phyloP scores from a whole-genome alignment of 495 filamentous ascomycete species.

The Chaetomium tenue region DNA sequence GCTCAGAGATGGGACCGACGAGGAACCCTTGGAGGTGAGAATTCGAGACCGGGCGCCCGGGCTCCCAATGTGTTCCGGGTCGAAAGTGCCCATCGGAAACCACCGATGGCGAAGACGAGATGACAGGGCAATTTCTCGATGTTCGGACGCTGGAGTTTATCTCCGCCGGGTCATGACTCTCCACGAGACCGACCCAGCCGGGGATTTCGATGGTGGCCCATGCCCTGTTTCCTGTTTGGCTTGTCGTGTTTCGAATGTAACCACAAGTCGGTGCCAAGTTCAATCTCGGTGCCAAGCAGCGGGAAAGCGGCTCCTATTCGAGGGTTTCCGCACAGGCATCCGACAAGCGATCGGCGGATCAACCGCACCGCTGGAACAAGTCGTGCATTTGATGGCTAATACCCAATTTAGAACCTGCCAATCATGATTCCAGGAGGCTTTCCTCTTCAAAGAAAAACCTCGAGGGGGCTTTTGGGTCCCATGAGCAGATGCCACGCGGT shows the following conservation, averaged over 20 bases:
- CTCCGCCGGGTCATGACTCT: neutral
- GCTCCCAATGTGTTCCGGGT: neutral
- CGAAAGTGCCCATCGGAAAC: neutral
- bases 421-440: constrained; percentile 1
- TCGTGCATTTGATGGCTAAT: constrained; percentile 7
- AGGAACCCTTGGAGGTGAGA: constrained; percentile 2
- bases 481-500: constrained; percentile 13
- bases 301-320: constrained; percentile 18
- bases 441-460: neutral
- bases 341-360: constrained; percentile 30
- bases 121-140: neutral
- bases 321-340: constrained; percentile 8
- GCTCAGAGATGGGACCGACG: constrained; percentile 3
- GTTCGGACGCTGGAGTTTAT: neutral
- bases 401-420: constrained; percentile 5
- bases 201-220: neutral
- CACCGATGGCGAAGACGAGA: neutral
- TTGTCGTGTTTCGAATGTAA: constrained; percentile 9
- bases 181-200: neutral
- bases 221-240: neutral
- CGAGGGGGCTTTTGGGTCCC: constrained; percentile 7
- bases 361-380: constrained; percentile 32
- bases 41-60: neutral
- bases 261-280: constrained; percentile 3
- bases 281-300: constrained; percentile 9